Base-by-base conservation (phyloP, 192 early-diverging fungal species). In the Gaertneriomyces semiglobifer region DNA sequence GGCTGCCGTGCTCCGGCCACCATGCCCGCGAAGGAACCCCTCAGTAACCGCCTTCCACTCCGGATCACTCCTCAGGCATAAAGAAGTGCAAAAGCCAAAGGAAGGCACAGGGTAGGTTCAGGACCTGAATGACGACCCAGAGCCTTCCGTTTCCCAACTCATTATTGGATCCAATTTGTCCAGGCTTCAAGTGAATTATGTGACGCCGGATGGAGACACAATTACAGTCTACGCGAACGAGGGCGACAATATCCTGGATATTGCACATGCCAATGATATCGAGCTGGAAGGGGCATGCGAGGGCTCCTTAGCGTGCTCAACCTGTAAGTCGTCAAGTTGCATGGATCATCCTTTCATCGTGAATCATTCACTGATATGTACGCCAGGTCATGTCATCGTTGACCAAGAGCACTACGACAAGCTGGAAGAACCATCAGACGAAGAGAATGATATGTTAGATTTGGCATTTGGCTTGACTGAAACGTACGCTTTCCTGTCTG, bases 391-490 rank as follows among this genome's bases (percentile, higher is more conserved):
- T 74, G 89, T 98, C 40, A 90, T 98, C 25, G 74, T 93, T 61
- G 89, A 92, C 1, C 86, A 84, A 20, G 76, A 88, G 33, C 86
- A 89, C 63, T 98, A 86, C 76, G 84, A 92, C 43, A 87, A 84
- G 63, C 79, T 98, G 56, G 90, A 90, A 18, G 94, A 96, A 72
- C 96, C 96, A 3, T 85, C 88, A 5, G 96, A 98, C 73, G 96
- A 98, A 70, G 96, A 98, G 65, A 94, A 96, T 69, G 96, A 98
- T 74, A 96, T 98, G 94, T 74, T 98, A 48, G 96, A 98, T 79
- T 68, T 98, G 67, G 94, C 94, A 11, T 98, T 94, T 82, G 94
- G 92, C 9, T 81, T 96, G 62, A 95, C 94, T 9, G 93, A 96
- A 53, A 98, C 94, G 82, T 96, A 77, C 68, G 88, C 73, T 7